Base-by-base conservation (phyloP, 2,329 filamentous ascomycete genomes). In the Rasamsonia emersonii region DNA sequence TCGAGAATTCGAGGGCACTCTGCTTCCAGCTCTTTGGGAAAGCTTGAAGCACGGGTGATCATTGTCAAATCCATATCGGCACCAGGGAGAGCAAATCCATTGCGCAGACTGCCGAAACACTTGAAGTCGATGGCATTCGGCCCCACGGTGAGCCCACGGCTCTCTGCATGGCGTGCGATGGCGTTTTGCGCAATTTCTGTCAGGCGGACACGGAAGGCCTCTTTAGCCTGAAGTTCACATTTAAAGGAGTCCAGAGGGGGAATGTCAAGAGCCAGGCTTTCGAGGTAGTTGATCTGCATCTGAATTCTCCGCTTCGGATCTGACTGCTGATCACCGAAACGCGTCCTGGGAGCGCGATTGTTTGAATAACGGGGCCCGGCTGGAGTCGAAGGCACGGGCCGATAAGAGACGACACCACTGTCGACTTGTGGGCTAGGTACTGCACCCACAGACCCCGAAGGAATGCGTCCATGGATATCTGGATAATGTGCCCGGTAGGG, bases 41-140 rank as follows among this genome's bases (percentile, higher is more conserved):
- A 8, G 47, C 50, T 31, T 51, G 49, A 39, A 42, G 38, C 8
- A 50, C 44, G 9, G 44, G 34, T 34, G 35, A 30, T 20, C 37
- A 40, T 7, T 43, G 49, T 51, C 18, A 94, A 71, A 56, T 95
- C 88, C 80, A 94, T 86, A 49, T 94, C 86, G 1, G 86, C 89
- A n/a, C 77, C 76, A 46, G 82, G 82, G 8, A 83, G 86, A 3
- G 84, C 88, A 58, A 93, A 93, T 0, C 86, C 86, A 9, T 86
- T 88, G 13, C 75, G 74, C 28, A 93, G 67, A 52, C 86, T 93
- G 4, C 86, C 86, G 50, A 91, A 93, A 47, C 80, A 85, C 45
- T 76, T 76, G 9, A 93, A 65, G 32, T 76, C 67, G n/a, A 89
- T 71, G 31, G 71, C 72, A 7, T 62, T 50, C 15, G 68, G 50